Conservation (phyloP, 768 basidiomycete genomes). For the Suillus hirtellus region DNA sequence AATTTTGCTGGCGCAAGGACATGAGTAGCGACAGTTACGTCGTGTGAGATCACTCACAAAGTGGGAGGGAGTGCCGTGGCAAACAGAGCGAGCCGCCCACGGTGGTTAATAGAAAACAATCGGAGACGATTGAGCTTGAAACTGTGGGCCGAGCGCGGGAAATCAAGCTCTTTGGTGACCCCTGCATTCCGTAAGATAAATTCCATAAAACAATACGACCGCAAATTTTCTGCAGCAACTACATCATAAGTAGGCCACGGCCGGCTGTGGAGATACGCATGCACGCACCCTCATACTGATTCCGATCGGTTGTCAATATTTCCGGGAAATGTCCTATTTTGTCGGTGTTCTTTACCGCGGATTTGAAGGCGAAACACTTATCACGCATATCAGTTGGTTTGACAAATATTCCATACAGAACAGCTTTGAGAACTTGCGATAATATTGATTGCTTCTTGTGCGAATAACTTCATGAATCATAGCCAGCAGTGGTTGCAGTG, state of each 20-base stretch:
- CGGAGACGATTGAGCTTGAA: constrained; percentile 6
- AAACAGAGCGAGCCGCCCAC: background rate
- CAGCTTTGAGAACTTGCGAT: background rate
- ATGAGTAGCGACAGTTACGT: background rate
- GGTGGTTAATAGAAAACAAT: constrained; percentile 3
- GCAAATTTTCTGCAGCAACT: background rate
- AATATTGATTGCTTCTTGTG: background rate
- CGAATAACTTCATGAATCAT: constrained; percentile 5
- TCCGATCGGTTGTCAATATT: background rate
- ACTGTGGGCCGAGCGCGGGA: constrained; percentile 6
- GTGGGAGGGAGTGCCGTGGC: background rate
- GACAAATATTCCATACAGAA: background rate
- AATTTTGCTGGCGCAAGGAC: background rate
- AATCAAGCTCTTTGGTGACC: background rate
- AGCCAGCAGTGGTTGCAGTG: constrained; percentile 2
- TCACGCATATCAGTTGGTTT: constrained; percentile 2
- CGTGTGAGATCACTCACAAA: background rate
- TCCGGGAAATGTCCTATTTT: background rate
- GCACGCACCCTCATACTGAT: background rate
- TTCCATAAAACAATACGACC: background rate
- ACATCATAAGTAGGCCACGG: background rate
- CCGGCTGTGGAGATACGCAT: background rate
- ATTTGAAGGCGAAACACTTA: background rate
- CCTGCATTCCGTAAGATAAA: constrained; percentile 6
- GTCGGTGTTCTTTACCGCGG: background rate